Conservation (phyloP, 371 early-diverging fungal genomes). For the Circinella umbellata region DNA sequence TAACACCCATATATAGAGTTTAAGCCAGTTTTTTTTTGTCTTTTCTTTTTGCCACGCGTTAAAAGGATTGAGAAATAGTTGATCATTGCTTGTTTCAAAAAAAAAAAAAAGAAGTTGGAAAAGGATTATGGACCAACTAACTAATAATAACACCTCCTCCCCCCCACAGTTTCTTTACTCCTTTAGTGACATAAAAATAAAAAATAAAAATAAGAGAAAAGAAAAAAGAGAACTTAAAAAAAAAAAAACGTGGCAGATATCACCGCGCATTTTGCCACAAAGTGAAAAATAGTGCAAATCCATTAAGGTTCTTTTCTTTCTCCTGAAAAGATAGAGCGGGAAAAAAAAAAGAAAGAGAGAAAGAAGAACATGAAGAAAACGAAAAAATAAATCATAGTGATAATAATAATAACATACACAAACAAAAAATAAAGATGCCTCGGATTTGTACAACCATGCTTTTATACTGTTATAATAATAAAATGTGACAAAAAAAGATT, state of each 20-base stretch:
- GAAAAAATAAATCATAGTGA: too few species aligned
- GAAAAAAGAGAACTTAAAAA: background rate
- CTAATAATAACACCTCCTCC: background rate
- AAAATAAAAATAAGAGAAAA: background rate
- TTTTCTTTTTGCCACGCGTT: background rate
- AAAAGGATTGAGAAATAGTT: background rate
- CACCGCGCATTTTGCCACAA: slow-evolving; percentile 7
- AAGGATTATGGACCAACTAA: too few species aligned
- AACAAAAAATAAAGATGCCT: background rate
- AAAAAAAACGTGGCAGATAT: slow-evolving; percentile 4
- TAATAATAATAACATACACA: too few species aligned
- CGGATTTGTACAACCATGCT: slow-evolving; percentile 10
- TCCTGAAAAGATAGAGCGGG: background rate
- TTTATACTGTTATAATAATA: background rate
- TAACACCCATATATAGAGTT: background rate
- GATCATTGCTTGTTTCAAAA: too few species aligned
- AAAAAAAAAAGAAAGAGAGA: background rate
- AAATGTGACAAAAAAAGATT: too few species aligned
- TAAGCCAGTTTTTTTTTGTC: slow-evolving; percentile 1
- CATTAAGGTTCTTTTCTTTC: background rate
- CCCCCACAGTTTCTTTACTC: background rate
- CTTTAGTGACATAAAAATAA: slow-evolving; percentile 1
- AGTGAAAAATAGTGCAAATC: too few species aligned
- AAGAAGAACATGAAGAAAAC: background rate
- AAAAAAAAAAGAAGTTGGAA: too few species aligned